Conservation (phyloP, 2,329 filamentous ascomycete species). For the Hypocreales sp. region DNA sequence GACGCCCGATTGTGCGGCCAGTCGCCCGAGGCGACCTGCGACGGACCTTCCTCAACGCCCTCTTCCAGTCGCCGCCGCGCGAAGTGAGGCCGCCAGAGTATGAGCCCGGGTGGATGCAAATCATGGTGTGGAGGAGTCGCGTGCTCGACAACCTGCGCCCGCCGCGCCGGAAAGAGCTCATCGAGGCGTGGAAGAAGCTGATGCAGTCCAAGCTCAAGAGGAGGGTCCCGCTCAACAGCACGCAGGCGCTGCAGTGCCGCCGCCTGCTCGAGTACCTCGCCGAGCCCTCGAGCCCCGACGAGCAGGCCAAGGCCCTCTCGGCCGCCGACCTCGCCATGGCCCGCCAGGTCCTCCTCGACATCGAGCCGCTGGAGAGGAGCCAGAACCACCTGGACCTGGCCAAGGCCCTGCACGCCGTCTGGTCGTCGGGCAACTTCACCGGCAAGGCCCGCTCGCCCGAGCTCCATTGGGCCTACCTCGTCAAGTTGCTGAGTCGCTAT, state of each 20-base stretch:
- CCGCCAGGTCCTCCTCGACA: slow-evolving; percentile 24
- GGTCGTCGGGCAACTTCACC: slow-evolving; percentile 7
- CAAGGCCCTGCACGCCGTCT: slow-evolving; percentile 22
- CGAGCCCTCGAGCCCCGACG: slow-evolving; percentile 8
- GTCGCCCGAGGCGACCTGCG: slow-evolving; percentile 8
- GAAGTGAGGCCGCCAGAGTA: slow-evolving; percentile 45
- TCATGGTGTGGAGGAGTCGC: slow-evolving; percentile 53
- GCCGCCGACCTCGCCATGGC: slow-evolving; percentile 28
- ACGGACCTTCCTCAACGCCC: slow-evolving; percentile 39
- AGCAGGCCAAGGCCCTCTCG: slow-evolving; percentile 16
- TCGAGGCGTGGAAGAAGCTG: slow-evolving; percentile 48
- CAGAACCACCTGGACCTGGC: slow-evolving; percentile 32
- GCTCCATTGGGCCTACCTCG: slow-evolving; percentile 14
- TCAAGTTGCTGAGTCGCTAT: slow-evolving; percentile 32
- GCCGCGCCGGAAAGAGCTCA: slow-evolving; percentile 46
- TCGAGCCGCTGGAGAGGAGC: slow-evolving; percentile 25
- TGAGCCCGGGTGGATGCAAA: slow-evolving; percentile 55
- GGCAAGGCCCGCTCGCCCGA: slow-evolving; percentile 7
- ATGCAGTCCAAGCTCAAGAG: slow-evolving; percentile 38
- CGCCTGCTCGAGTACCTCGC: slow-evolving; percentile 47
- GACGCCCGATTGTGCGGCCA: slow-evolving; percentile 10
- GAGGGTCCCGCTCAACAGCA: slow-evolving; percentile 39
- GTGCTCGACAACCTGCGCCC: slow-evolving; percentile 47
- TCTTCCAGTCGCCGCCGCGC: slow-evolving; percentile 44
- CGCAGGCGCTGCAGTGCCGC: slow-evolving; percentile 43